phyloP scores from a whole-genome alignment of 2,329 filamentous ascomycete genomes.

The Botrytis tulipae region DNA sequence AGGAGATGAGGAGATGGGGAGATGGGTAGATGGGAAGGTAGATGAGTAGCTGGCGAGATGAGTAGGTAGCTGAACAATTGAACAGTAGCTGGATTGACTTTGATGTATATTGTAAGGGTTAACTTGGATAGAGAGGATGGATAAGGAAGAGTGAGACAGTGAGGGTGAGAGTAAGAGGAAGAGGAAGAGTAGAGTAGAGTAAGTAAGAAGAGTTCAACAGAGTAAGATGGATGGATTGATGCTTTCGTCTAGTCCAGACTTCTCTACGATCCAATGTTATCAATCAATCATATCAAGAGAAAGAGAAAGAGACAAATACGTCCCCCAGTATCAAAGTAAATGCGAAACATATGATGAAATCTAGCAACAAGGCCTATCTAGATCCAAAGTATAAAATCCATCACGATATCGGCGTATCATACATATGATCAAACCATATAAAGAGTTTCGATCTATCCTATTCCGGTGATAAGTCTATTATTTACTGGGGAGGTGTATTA shows the following conservation, averaged over 20 bases:
- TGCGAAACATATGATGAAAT: conserved; percentile 1
- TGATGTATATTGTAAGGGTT: background rate
- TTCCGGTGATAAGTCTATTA: background rate
- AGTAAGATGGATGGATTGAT: background rate
- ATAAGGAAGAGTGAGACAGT: background rate
- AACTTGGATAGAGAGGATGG: background rate
- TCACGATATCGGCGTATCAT: background rate
- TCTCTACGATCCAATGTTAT: background rate
- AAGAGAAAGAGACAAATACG: background rate
- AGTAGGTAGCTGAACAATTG: background rate
- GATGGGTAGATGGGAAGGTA: background rate
- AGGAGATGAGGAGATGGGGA: background rate
- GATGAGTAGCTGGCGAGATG: background rate
- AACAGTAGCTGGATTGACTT: background rate
- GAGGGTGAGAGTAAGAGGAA: background rate
- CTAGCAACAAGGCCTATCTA: background rate
- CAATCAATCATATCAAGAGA: background rate
- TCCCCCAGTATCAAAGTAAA: background rate
- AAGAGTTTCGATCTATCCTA: background rate
- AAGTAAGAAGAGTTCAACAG: background rate
- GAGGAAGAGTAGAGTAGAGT: background rate
- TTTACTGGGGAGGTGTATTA: background rate
- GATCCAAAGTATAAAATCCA: background rate
- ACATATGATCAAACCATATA: background rate
- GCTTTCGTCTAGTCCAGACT: background rate